These are phyloP conservation scores for Beta corolliflora DNA, from an alignment of 179 eudicot species.

Conservation along the genomic window DNA sequence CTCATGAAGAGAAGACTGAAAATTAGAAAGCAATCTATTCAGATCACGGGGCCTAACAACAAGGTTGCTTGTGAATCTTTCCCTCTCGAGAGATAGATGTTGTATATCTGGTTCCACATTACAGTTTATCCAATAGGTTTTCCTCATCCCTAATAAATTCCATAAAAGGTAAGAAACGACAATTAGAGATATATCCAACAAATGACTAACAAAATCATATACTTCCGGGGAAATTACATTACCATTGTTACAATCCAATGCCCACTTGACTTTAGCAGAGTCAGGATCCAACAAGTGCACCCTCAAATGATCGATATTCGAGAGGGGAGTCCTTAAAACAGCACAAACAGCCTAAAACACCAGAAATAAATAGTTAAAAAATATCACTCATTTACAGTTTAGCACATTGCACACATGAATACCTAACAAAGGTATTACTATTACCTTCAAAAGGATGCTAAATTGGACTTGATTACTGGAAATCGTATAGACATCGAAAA, in stretches of 20 bases:
- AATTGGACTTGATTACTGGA: constrained; percentile 62
- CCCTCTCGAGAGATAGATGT: constrained; percentile 80
- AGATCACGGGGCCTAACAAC: constrained; percentile 97
- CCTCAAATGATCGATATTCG: constrained; percentile 70
- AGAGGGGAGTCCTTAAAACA: constrained; percentile 80
- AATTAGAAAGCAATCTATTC: constrained; percentile 81
- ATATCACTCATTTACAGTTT: not conserved
- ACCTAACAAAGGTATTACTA: not conserved
- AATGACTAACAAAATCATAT: not conserved
- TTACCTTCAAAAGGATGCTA: constrained; percentile 93
- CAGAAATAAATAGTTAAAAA: not conserved
- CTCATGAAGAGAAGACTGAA: constrained; percentile 97
- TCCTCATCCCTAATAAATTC: constrained; percentile 59
- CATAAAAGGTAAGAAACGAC: not conserved
- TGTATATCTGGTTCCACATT: constrained; percentile 90
- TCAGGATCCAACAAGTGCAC: constrained; percentile 58
- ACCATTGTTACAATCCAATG: constrained; percentile 80
- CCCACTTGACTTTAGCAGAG: constrained; percentile 87
- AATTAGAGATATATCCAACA: not conserved
- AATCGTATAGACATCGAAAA: constrained; percentile 68
- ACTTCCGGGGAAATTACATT: constrained; percentile 5
- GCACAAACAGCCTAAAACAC: constrained; percentile 73
- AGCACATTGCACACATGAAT: not conserved
- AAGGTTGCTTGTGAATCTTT: constrained; percentile 72
- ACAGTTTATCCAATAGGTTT: constrained; percentile 89